These are phyloP conservation scores for Chaetomium fimeti DNA, from an alignment of 495 filamentous ascomycete species.

Conservation along the genomic window DNA sequence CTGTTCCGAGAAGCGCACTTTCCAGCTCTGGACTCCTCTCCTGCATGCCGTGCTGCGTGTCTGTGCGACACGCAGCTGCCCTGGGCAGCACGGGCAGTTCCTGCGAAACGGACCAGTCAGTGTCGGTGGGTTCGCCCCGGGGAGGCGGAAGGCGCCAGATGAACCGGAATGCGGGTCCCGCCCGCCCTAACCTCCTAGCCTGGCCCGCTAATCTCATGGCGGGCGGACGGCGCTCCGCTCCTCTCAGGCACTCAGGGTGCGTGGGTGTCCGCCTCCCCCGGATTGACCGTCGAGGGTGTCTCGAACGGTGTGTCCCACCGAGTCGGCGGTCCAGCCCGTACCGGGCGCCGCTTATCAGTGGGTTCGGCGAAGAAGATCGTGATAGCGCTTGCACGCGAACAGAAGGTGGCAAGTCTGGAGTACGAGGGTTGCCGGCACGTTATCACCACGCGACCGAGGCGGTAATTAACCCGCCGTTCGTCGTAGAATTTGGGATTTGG, in stretches of 20 bases:
- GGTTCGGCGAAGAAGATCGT: neutral
- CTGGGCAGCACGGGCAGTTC: neutral
- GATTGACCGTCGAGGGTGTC: neutral
- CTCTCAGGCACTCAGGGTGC: neutral
- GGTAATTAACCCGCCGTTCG: too few species aligned
- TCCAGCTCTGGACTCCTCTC: neutral
- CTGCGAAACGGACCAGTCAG: constrained; percentile 7
- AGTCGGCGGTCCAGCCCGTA: constrained; percentile 9
- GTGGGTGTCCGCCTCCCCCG: neutral
- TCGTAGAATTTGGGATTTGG: too few species aligned
- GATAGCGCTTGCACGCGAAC: constrained; percentile 15
- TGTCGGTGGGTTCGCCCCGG: constrained; percentile 11
- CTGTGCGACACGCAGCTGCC: too few species aligned
- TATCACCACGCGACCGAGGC: neutral
- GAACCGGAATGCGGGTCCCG: constrained; percentile 5
- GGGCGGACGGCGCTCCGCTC: constrained; percentile 2
- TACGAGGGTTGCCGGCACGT: too few species aligned
- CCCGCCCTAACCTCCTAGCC: constrained; percentile 3
- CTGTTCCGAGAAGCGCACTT: neutral
- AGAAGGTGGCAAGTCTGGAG: neutral
- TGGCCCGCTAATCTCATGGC: neutral
- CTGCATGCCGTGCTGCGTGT: neutral
- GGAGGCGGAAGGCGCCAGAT: constrained; percentile 7
- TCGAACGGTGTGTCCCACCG: too few species aligned
- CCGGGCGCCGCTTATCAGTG: constrained; percentile 14